phyloP scores from a whole-genome alignment of 352 stramenopile genomes.

The Globisporangium apiculatum region DNA sequence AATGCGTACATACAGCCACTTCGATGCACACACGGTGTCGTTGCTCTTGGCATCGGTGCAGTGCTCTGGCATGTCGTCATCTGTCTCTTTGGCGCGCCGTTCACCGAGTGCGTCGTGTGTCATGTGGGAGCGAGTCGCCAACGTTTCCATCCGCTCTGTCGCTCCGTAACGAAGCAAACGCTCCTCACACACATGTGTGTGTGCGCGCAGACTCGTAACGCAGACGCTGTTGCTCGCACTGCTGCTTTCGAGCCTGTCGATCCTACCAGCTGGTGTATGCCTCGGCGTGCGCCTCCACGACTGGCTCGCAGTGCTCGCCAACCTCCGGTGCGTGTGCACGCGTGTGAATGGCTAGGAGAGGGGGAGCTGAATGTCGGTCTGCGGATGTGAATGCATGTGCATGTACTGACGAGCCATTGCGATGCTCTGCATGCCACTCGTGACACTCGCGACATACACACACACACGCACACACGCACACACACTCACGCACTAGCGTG shows the following conservation, averaged over 20 bases:
- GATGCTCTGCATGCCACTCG: too few relatives aligned
- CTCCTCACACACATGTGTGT: too few relatives aligned
- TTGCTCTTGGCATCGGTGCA: conserved; percentile 31
- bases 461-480: too few relatives aligned
- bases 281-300: conserved; percentile 24
- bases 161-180: too few relatives aligned
- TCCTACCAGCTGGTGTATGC: conserved; percentile 37
- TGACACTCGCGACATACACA: too few relatives aligned
- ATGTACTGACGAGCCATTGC: too few relatives aligned
- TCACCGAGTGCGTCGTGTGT: conserved; percentile 36
- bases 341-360: too few relatives aligned
- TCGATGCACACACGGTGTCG: conserved; percentile 15
- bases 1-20: not conserved
- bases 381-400: too few relatives aligned
- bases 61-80: conserved; percentile 47
- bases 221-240: conserved; percentile 62
- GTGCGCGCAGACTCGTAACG: conserved; percentile 30
- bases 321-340: conserved; percentile 25
- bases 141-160: not conserved
- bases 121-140: not conserved
- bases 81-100: conserved; percentile 67
- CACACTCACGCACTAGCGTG: conserved; percentile 15
- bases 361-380: too few relatives aligned
- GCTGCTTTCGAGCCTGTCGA: conserved; percentile 40
- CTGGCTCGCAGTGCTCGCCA: conserved; percentile 50